These are phyloP conservation scores for Dioscorea dumetorum DNA, from an alignment of 106 monocot species.

Conservation along the genomic window DNA sequence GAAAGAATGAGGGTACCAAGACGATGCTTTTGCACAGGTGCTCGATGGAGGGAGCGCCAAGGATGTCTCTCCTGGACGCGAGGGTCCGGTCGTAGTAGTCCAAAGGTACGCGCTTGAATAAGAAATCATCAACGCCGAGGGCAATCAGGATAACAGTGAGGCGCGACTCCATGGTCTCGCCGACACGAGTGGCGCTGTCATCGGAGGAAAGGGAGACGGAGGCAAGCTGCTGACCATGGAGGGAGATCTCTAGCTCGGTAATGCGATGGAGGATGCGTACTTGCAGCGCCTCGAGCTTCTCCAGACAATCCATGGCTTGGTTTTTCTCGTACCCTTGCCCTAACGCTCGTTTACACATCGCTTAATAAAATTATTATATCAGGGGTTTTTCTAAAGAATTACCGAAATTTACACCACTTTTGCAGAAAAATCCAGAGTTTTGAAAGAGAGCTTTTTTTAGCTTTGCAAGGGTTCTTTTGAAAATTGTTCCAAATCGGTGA, in stretches of 20 bases:
- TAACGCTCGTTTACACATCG: too few species aligned
- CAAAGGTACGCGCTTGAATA: constrained; percentile 38
- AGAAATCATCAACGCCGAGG: constrained; percentile 36
- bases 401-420: too few species aligned
- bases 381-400: too few species aligned
- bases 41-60: constrained; percentile 40
- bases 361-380: too few species aligned
- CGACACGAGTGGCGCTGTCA: not conserved
- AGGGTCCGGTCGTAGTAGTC: constrained; percentile 59
- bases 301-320: constrained; percentile 25
- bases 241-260: constrained; percentile 27
- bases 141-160: constrained; percentile 39
- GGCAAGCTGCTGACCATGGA: constrained; percentile 10
- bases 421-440: too few species aligned
- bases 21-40: constrained; percentile 84
- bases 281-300: constrained; percentile 36
- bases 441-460: too few species aligned
- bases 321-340: too few species aligned
- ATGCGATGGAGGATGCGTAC: constrained; percentile 38
- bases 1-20: constrained; percentile 23
- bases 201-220: constrained; percentile 19
- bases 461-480: too few species aligned
- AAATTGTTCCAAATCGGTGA: too few species aligned
- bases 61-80: constrained; percentile 37
- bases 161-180: constrained; percentile 37